Evolutionary conservation across 1,284 basidiomycete species (phyloP), one percentile per base, ranked within the genome.

Genomic region (Malassezia yamatoensis): DNA sequence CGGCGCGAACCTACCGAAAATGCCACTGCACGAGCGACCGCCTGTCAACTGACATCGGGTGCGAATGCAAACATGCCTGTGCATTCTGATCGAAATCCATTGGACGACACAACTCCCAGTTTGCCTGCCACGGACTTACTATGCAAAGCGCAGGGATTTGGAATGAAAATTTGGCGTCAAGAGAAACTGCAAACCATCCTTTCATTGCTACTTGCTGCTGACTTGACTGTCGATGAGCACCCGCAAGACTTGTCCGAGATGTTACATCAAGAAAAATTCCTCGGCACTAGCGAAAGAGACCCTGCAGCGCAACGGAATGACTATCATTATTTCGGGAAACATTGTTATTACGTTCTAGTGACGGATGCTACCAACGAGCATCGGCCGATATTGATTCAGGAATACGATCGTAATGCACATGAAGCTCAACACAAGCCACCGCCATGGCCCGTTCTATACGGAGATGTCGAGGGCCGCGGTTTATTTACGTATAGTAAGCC

Each of bases 221-320:
- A 63, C 55, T 36, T 38, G 8, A 36, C 32, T 11, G 37, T 29
- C 12, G 41, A 47, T 8, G 24, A 43, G 8, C 44, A 39, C 18
- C 63, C 60, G 49, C 66, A 63, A 42, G 61, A 65, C 38, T 75
- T 81, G 18, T 78, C 78, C 3, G 75, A 78, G 43, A 81, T 98
- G 38, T 81, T 99, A 42, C 84, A 88, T 62, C 85, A 87, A 32
- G 94, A 99, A 75, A 84, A 84, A 62, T 77, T 90, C 38, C 83
- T 90, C 65, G 94, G 94, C 43, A 86, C 85, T 1, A 85, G 78
- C 1, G 94, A 99, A 78, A 85, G 91, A 38, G 94, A 98, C 76
- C 84, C 88, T 1, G 84, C 82, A 11, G 87, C 91, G 50, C 86
- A 83, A 54, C 83, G 90, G 44, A 83, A 86, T 58, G 89, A 93